Evolutionary conservation across 1,284 basidiomycete genomes (phyloP).

Genomic region (Grifola frondosa): DNA sequence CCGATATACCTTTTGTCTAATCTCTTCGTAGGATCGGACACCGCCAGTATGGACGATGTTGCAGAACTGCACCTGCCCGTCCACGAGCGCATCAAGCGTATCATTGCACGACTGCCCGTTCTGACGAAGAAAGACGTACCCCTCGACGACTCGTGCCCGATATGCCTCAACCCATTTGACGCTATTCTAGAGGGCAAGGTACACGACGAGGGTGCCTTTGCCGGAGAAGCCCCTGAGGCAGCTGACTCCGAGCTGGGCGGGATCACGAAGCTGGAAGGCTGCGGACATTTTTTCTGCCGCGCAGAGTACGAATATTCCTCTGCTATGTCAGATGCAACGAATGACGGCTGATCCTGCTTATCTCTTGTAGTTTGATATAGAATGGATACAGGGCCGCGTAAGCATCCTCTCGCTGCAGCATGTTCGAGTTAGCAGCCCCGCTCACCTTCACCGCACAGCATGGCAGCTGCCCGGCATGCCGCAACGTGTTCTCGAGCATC

Average conservation of each 20-base stretch:
- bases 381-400: slow-evolving; percentile 64
- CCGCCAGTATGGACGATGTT: slow-evolving; percentile 9
- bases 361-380: slow-evolving; percentile 45
- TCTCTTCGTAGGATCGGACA: neutral
- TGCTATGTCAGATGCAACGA: slow-evolving; percentile 1
- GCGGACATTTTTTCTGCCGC: slow-evolving; percentile 67
- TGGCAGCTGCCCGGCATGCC: slow-evolving; percentile 70
- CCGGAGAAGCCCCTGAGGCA: slow-evolving; percentile 12
- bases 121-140: slow-evolving; percentile 44
- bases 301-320: slow-evolving; percentile 51
- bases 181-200: slow-evolving; percentile 38
- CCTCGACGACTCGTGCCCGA: slow-evolving; percentile 57
- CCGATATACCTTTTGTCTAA: neutral
- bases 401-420: slow-evolving; percentile 15
- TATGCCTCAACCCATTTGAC: slow-evolving; percentile 57
- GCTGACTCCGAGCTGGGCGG: slow-evolving; percentile 36
- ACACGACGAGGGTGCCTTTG: slow-evolving; percentile 19
- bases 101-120: slow-evolving; percentile 43
- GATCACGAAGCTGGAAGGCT: slow-evolving; percentile 55
- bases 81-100: slow-evolving; percentile 27
- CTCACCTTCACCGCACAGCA: slow-evolving; percentile 40
- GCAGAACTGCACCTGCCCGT: slow-evolving; percentile 18
- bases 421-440: neutral
- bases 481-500: slow-evolving; percentile 57
- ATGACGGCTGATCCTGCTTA: neutral